Evolutionary conservation across 2,329 filamentous ascomycete genomes (phyloP), one percentile per base, ranked within the genome.

Genomic region (Aspergillus sp.): DNA sequence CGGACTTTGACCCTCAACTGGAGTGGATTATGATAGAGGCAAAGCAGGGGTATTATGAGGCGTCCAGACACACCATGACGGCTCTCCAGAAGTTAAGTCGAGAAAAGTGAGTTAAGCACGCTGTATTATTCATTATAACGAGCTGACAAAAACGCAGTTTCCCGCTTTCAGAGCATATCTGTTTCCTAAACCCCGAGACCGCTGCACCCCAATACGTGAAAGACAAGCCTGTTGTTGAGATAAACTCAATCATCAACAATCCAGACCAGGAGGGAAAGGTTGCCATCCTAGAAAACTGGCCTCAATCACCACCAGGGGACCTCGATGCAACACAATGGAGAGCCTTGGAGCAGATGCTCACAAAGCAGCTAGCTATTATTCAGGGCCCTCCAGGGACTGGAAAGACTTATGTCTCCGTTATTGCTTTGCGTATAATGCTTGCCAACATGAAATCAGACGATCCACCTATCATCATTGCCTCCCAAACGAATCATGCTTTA

Each of bases 401-500:
- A 4, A 97, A 97, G 69, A 97, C 93, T 0, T 89, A 89, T 62
- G 89, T 92, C 0, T 95, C 91, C 0, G 85, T 93, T 2, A 77
- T 86, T 24, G 88, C 89, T 0, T 72, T 97, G 9, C 85, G 84
- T 47, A 79, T 88, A 1, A 77, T 93, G 53, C 77, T 91, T 0
- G 73, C 80, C 1, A 90, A 89, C 53, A 80, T 84, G 66, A 69
- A 71, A 2, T 66, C 69, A 2, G 78, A 74, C 0, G 85, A 88
- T 57, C 82, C 86, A 8, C 90, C 90, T 0, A 86, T 97, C 31
- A 81, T 96, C 19, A 80, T 96, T 3, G 84, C 91, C 0, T 91
- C 91, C 7, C 91, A 96, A 66, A 97, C 92, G 0, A 97, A 97
- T 58, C 91, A 96, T 72, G 92, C 92, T 0, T 77, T 96, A 0